phyloP scores from a whole-genome alignment of 1,284 basidiomycete genomes.

The Rhodotorula sp. region DNA sequence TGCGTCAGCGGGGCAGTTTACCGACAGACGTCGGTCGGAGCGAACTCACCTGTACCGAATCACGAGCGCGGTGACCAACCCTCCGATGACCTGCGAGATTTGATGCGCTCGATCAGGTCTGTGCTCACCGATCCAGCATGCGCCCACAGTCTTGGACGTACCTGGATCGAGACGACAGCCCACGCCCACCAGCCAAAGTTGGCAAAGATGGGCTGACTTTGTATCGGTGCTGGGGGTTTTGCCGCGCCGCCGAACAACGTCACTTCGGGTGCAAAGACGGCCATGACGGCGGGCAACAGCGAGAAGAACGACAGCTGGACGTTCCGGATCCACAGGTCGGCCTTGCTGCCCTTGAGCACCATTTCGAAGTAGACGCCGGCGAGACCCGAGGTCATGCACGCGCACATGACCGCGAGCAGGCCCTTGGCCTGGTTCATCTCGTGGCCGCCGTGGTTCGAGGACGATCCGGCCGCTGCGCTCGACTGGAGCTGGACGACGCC shows the following conservation, averaged over 20 bases:
- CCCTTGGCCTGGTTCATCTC: slow-evolving; percentile 80
- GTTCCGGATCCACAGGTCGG: slow-evolving; percentile 94
- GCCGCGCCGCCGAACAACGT: slow-evolving; percentile 31
- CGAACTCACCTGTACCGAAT: slow-evolving; percentile 56
- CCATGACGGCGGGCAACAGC: slow-evolving; percentile 80
- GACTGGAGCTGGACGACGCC: slow-evolving; percentile 87
- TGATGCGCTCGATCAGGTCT: too few relatives aligned
- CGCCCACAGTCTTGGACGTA: slow-evolving; percentile 45
- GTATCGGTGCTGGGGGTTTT: not conserved
- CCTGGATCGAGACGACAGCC: slow-evolving; percentile 84
- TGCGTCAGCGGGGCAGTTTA: not conserved
- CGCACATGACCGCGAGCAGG: slow-evolving; percentile 76
- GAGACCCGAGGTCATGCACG: slow-evolving; percentile 94
- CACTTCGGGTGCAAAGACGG: slow-evolving; percentile 63
- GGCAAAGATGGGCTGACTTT: slow-evolving; percentile 56
- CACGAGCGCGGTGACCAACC: slow-evolving; percentile 75
- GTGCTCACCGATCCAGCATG: too few relatives aligned
- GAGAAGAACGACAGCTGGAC: slow-evolving; percentile 94
- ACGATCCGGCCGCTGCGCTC: slow-evolving; percentile 19
- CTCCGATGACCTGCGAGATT: slow-evolving; percentile 58
- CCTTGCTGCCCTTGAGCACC: slow-evolving; percentile 83
- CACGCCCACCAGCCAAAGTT: slow-evolving; percentile 88
- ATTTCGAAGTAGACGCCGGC: slow-evolving; percentile 98
- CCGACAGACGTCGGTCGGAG: not conserved
- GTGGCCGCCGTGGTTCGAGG: slow-evolving; percentile 47